Evolutionary conservation across 2,329 filamentous ascomycete genomes (phyloP).

Genomic region (Penicillium freii): DNA sequence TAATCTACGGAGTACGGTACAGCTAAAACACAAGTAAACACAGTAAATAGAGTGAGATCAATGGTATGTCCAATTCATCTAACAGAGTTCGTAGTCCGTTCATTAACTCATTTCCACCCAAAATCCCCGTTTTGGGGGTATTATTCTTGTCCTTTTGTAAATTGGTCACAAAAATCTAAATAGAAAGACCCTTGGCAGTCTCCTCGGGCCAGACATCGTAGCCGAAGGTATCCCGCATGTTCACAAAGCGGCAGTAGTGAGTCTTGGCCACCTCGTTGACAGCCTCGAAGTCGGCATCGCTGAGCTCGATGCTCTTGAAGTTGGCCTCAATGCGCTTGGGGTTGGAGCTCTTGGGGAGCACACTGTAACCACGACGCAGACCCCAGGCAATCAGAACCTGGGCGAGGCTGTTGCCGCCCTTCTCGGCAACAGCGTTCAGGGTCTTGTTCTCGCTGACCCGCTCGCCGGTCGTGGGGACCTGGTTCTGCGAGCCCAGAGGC

Average conservation of each 20-base stretch:
- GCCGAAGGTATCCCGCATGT: constrained; percentile 79
- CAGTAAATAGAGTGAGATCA: background rate
- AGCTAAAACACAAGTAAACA: background rate
- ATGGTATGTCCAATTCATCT: constrained; percentile 20
- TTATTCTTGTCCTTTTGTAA: constrained; percentile 7
- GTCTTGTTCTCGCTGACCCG: constrained; percentile 60
- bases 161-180: constrained; percentile 17
- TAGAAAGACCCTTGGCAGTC: constrained; percentile 36
- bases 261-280: constrained; percentile 64
- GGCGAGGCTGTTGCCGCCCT: constrained; percentile 58
- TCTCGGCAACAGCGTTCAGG: constrained; percentile 58
- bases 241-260: constrained; percentile 69
- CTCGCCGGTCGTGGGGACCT: constrained; percentile 67
- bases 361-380: constrained; percentile 63
- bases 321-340: constrained; percentile 67
- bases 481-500: constrained; percentile 62
- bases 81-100: constrained; percentile 14
- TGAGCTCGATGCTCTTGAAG: constrained; percentile 60
- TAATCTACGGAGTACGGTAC: background rate
- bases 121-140: constrained; percentile 2
- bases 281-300: constrained; percentile 57
- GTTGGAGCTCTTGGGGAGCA: constrained; percentile 69
- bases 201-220: constrained; percentile 69
- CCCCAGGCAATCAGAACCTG: constrained; percentile 67
- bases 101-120: constrained; percentile 14